A percentile compares a stretch with the other conserved stretches of the same genome.
Evolutionary conservation across 1,284 basidiomycete genomes (phyloP).

Genomic region (Trichosporon inkin): DNA sequence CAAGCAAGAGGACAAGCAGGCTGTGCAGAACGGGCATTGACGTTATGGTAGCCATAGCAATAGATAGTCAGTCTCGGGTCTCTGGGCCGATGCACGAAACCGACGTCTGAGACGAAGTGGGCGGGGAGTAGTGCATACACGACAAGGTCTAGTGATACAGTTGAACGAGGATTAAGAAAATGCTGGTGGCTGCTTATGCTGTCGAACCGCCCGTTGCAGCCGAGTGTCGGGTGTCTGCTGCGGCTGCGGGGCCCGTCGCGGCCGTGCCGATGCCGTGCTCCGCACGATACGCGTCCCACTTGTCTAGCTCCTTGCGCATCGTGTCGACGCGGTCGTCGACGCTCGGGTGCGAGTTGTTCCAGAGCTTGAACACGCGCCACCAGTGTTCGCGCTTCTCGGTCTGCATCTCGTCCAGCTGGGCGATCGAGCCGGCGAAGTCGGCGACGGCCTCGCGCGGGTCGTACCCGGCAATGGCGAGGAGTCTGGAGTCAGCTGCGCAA

Average conservation of each 20-base stretch:
- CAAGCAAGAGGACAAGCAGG: not conserved
- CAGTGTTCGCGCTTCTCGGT: slow-evolving; percentile 17
- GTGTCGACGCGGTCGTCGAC: slow-evolving; percentile 59
- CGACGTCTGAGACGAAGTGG: too few species aligned
- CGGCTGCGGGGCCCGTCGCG: too few species aligned
- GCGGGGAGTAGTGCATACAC: not conserved
- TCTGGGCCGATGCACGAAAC: not conserved
- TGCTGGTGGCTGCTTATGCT: not conserved
- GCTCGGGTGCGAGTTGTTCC: slow-evolving; percentile 58
- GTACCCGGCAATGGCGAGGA: slow-evolving; percentile 81
- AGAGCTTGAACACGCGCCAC: slow-evolving; percentile 39
- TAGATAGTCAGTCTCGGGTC: not conserved
- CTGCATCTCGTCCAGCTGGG: slow-evolving; percentile 39
- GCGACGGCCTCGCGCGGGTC: slow-evolving; percentile 59
- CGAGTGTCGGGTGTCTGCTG: too few species aligned
- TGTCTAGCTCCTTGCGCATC: slow-evolving; percentile 60
- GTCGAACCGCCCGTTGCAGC: too few species aligned
- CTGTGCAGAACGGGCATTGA: not conserved
- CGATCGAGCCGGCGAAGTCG: slow-evolving; percentile 36
- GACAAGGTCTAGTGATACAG: not conserved
- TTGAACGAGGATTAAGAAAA: not conserved
- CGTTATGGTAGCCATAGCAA: not conserved
- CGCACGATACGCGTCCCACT: slow-evolving; percentile 54
- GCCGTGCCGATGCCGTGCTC: too few species aligned
- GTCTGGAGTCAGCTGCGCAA: slow-evolving; percentile 48